phyloP scores from a whole-genome alignment of 2,329 filamentous ascomycete species.

The Aspergillus pseudoviridinutans region DNA sequence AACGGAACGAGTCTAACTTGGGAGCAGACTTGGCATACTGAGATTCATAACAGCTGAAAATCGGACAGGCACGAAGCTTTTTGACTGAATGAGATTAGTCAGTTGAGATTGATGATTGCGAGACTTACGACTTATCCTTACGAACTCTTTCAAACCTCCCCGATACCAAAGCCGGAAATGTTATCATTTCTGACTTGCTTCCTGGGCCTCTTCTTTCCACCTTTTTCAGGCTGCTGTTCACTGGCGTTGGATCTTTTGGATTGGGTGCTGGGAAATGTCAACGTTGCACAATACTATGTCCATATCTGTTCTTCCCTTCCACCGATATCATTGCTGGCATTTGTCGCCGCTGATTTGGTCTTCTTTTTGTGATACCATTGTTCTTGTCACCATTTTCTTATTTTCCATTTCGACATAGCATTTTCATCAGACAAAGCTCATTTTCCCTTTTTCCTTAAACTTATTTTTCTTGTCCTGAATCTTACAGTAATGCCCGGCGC shows the following conservation, averaged over 20 bases:
- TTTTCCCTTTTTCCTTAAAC: neutral
- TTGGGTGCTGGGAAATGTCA: neutral
- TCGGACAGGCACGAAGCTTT: neutral
- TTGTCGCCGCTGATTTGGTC: conserved; percentile 15
- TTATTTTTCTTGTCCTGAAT: neutral
- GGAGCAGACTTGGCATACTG: neutral
- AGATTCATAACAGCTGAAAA: neutral
- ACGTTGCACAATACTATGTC: neutral
- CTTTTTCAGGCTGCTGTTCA: conserved; percentile 3
- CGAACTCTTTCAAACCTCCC: conserved; percentile 4
- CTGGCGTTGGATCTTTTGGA: conserved; percentile 2
- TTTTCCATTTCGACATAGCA: conserved; percentile 8
- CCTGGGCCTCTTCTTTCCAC: neutral
- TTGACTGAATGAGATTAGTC: neutral
- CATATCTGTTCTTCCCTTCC: conserved; percentile 6
- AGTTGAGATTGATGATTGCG: conserved; percentile 19
- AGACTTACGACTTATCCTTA: conserved; percentile 18
- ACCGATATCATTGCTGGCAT: conserved; percentile 3
- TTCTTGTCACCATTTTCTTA: neutral
- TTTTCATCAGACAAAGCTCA: conserved; percentile 11
- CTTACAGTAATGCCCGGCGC: neutral
- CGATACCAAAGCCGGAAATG: neutral
- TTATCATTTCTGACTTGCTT: neutral
- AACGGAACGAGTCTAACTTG: neutral
- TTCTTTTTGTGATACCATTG: conserved; percentile 1